phyloP scores from a whole-genome alignment of 352 stramenopile species.

The Aphanomyces cochlioides region DNA sequence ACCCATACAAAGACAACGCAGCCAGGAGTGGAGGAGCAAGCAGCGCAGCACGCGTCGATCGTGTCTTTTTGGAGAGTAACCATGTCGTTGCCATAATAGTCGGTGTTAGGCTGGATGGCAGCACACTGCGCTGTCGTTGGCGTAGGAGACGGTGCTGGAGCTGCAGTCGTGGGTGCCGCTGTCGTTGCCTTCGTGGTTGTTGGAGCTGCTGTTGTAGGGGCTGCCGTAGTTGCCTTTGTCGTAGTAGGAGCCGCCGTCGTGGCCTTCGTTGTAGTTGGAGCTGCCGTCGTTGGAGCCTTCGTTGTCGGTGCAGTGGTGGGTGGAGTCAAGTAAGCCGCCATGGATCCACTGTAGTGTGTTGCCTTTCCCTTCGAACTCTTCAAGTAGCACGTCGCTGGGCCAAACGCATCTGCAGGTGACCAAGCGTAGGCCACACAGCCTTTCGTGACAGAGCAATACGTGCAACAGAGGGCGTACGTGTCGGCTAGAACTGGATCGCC shows the following conservation, averaged over 20 bases:
- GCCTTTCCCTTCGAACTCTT: slow-evolving; percentile 1
- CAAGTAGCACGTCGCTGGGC: slow-evolving; percentile 1
- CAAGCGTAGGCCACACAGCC: slow-evolving; percentile 13
- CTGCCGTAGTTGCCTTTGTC: too few species aligned
- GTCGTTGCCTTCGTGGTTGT: too few species aligned
- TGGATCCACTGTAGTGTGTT: neutral
- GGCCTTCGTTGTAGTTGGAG: too few species aligned
- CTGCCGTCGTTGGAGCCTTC: too few species aligned
- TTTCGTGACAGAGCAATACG: slow-evolving; percentile 30
- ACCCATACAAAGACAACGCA: slow-evolving; percentile 6
- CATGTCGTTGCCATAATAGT: slow-evolving; percentile 24
- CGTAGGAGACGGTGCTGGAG: too few species aligned
- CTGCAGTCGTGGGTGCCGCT: too few species aligned
- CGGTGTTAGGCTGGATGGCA: neutral
- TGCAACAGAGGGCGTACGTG: slow-evolving; percentile 30
- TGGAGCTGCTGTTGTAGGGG: too few species aligned
- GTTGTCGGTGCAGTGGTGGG: too few species aligned
- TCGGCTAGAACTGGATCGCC: neutral
- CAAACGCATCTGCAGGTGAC: neutral
- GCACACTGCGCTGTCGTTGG: neutral
- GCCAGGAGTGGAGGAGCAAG: neutral
- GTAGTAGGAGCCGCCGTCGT: too few species aligned
- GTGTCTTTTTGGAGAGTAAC: neutral
- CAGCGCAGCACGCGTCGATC: slow-evolving; percentile 11
- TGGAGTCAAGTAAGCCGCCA: too few species aligned